Conservation (phyloP, 2,329 filamentous ascomycete species). For the Coleophoma eucalyptorum region DNA sequence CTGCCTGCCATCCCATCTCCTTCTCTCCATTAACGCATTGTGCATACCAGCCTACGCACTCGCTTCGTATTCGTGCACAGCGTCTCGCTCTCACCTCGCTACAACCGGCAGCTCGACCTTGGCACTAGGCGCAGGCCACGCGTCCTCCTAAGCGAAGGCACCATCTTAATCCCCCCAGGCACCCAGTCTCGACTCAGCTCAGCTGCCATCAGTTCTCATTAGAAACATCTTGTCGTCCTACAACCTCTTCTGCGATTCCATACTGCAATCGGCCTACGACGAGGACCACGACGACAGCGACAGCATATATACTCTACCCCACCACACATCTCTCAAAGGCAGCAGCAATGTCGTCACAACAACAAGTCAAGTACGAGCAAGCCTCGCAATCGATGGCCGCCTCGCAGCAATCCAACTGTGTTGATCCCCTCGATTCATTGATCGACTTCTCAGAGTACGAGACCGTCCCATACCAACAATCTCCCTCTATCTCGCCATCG, state of each 20-base stretch:
- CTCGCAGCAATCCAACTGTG: conserved; percentile 19
- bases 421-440: conserved; percentile 46
- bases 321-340: not conserved
- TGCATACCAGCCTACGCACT: not conserved
- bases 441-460: conserved; percentile 63
- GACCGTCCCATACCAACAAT: conserved; percentile 50
- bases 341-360: conserved; percentile 16
- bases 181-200: not conserved
- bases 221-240: not conserved
- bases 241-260: not conserved
- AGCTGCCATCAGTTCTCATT: not conserved
- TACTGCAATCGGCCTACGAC: not conserved
- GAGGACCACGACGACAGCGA: not conserved
- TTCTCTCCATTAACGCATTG: too few species aligned
- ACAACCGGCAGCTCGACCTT: not conserved
- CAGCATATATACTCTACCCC: not conserved
- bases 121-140: not conserved
- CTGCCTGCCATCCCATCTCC: too few species aligned
- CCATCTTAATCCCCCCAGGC: not conserved
- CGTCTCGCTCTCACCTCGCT: not conserved
- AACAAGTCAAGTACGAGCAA: conserved; percentile 9
- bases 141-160: not conserved
- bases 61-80: not conserved
- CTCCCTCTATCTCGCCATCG: conserved; percentile 55
- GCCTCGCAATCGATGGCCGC: conserved; percentile 11